Evolutionary conservation across 345 rosid genomes (phyloP), one percentile per base, ranked within the genome.

Genomic region (Clausena lansium): DNA sequence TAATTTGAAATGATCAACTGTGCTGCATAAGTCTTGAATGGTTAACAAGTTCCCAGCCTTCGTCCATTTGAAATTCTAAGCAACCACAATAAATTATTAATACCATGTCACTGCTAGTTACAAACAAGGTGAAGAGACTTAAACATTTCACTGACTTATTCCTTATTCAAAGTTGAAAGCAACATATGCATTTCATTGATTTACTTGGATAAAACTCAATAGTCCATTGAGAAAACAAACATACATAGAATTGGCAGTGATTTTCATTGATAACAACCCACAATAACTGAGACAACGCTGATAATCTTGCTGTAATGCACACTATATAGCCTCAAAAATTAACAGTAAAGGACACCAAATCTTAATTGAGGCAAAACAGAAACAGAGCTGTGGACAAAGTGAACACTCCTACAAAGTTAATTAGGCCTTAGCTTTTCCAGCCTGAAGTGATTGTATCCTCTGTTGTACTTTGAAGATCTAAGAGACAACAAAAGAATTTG

Each of bases 341-440:
- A 66, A 55, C 62, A 52, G 54, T 30, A 62, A 32, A 45, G 28
- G 27, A 19, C 47, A 75, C 13, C 38, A 33, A 66, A 52, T 58
- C 66, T 9, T 33, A 27, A 7, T 20, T 6, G 61, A 14, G 25
- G 38, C 35, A 1, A 19, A 30, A 55, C 9, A 25, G 59, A 11
- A 24, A 70, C 36, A 35, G 14, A n/a, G 65, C 63, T 22, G 27
- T 13, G 52, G 71, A 24, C 22, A 52, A 5, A 19, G 32, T 22
- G 14, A 62, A 62, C 60, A 30, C 60, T 11, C 25, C 67, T 41
- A 41, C 10, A 45, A 66, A 54, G 41, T 50, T 30, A 55, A 32
- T 78, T 87, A 92, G 68, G 97, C 92, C 89, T 91, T 92, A 32
- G 91, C 92, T 85, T 91, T 96, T 85, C 97, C 97, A 64, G 97